Percentiles rank a stretch among this genome's conserved stretches.
These are phyloP conservation scores for Fragosphaeria purpurea DNA, from an alignment of 2,329 filamentous ascomycete species.

Conservation along the genomic window DNA sequence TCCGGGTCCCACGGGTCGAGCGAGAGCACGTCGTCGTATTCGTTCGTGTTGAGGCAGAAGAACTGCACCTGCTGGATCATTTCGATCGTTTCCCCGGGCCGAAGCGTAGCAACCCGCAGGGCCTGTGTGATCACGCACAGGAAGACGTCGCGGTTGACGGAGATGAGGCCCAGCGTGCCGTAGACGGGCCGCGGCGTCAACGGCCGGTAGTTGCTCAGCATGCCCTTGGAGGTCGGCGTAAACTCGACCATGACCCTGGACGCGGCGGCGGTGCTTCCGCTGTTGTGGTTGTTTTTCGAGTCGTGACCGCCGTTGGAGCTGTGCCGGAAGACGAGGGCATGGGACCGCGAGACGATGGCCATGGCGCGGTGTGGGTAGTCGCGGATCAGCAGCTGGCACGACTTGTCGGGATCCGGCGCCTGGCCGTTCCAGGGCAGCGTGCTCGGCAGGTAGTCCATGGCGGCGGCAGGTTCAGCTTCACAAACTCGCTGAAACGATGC, in stretches of 20 bases:
- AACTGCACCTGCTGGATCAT: constrained; percentile 83
- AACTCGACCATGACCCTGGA: constrained; percentile 85
- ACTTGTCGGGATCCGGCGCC: constrained; percentile 43
- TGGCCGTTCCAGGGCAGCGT: constrained; percentile 35
- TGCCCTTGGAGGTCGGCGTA: constrained; percentile 48
- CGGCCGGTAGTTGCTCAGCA: constrained; percentile 67
- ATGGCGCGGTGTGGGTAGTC: constrained; percentile 82
- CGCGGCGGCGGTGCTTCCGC: constrained; percentile 29
- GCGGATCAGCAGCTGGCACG: constrained; percentile 72
- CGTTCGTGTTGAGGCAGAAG: constrained; percentile 77
- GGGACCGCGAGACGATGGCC: constrained; percentile 67
- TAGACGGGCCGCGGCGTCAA: constrained; percentile 65
- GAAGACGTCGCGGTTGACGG: constrained; percentile 76
- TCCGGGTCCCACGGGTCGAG: constrained; percentile 43
- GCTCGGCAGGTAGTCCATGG: constrained; percentile 37
- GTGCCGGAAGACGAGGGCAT: constrained; percentile 78
- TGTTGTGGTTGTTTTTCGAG: constrained; percentile 41
- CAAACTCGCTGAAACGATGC: neutral
- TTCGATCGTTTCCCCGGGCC: constrained; percentile 82
- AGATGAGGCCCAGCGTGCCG: constrained; percentile 81
- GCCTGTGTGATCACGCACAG: constrained; percentile 79
- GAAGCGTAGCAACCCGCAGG: constrained; percentile 66
- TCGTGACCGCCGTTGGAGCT: constrained; percentile 52
- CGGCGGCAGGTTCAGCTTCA: constrained; percentile 5
- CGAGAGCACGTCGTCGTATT: constrained; percentile 69